Evolutionary conservation across 164 flowering plant genomes (phyloP).

Genomic region (Buxus sempervirens): DNA sequence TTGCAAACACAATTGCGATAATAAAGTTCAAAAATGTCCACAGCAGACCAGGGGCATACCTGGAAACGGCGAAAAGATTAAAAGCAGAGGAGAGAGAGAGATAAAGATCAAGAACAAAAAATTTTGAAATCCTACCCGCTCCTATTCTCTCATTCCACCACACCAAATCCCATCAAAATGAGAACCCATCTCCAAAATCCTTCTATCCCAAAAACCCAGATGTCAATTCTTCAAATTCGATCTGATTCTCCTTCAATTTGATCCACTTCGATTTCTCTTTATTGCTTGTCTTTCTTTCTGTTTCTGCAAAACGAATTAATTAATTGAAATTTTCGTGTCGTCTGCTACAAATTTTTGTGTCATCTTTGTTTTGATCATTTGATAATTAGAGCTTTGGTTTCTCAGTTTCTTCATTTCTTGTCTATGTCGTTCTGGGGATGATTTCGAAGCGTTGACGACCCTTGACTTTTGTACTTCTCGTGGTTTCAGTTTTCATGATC

Average conservation of each 20-base stretch:
- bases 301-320: neutral
- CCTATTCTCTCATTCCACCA: slow-evolving; percentile 27
- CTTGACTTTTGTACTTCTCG: neutral
- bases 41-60: neutral
- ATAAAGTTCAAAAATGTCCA: too few relatives aligned
- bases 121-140: slow-evolving; percentile 32
- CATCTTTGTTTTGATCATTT: neutral
- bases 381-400: neutral
- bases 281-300: slow-evolving; percentile 7
- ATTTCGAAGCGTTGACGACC: neutral
- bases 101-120: slow-evolving; percentile 1
- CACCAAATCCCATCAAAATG: slow-evolving; percentile 18
- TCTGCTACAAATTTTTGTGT: neutral
- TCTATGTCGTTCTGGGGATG: neutral
- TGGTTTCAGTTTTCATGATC: neutral
- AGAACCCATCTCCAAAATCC: slow-evolving; percentile 24
- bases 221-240: slow-evolving; percentile 14
- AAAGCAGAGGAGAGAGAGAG: slow-evolving; percentile 4
- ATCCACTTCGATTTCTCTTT: slow-evolving; percentile 19
- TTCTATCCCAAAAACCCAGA: slow-evolving; percentile 25
- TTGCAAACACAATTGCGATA: neutral
- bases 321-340: neutral
- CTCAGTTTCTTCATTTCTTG: neutral
- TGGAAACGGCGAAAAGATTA: slow-evolving; percentile 4
- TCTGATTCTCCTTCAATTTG: neutral